Evolutionary conservation across 1,284 basidiomycete genomes (phyloP).

Genomic region (Microbotryum lychnidis-dioicae): DNA sequence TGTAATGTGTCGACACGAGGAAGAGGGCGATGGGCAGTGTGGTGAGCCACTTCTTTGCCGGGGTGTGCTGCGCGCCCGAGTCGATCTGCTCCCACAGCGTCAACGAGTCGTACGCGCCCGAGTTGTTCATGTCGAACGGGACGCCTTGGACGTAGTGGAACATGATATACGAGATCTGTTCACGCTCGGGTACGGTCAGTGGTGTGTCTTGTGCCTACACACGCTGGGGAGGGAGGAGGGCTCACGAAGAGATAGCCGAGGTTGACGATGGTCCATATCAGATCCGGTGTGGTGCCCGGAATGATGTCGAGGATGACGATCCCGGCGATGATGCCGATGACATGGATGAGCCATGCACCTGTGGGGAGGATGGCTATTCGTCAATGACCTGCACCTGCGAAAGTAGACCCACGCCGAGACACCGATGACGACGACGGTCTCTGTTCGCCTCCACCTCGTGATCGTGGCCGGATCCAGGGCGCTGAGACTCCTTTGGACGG

Average conservation of each 20-base stretch:
- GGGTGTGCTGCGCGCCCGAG: conserved; percentile 95
- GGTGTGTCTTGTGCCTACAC: not conserved
- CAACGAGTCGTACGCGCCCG: conserved; percentile 89
- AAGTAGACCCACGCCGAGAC: too few relatives aligned
- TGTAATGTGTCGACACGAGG: conserved; percentile 95
- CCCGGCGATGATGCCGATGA: conserved; percentile 79
- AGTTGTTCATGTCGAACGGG: conserved; percentile 62
- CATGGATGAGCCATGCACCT: conserved; percentile 98
- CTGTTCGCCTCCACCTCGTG: too few relatives aligned
- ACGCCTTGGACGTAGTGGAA: conserved; percentile 98
- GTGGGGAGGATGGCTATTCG: conserved; percentile 4
- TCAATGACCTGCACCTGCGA: not conserved
- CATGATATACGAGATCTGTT: conserved; percentile 88
- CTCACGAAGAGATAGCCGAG: conserved; percentile 82
- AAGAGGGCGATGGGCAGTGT: conserved; percentile 85
- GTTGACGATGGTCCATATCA: conserved; percentile 94
- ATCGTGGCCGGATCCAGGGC: too few relatives aligned
- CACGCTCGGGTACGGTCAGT: not conserved
- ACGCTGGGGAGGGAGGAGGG: conserved; percentile 20
- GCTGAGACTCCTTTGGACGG: too few relatives aligned
- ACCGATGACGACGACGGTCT: too few relatives aligned
- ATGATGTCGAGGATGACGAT: conserved; percentile 91
- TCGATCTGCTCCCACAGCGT: conserved; percentile 99
- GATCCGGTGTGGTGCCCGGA: conserved; percentile 85
- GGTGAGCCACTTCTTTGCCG: conserved; percentile 95